phyloP scores from a whole-genome alignment of 495 filamentous ascomycete genomes.

The Penicillium nucicola region DNA sequence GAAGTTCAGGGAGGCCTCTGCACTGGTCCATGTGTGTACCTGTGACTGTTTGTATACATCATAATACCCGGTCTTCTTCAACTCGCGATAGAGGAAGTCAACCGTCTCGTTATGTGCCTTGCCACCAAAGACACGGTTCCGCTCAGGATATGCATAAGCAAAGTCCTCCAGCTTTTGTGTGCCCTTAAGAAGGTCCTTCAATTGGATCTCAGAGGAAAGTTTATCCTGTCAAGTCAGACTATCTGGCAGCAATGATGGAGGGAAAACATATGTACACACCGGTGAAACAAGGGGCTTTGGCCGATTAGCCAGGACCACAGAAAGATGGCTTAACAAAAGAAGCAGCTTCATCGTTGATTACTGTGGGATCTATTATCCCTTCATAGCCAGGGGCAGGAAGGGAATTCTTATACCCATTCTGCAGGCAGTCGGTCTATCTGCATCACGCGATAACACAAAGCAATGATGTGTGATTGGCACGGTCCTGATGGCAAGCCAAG shows the following conservation, averaged over 20 bases:
- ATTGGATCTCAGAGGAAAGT: constrained; percentile 12
- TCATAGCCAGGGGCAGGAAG: not conserved
- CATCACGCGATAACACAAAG: constrained; percentile 7
- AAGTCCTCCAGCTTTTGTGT: constrained; percentile 41
- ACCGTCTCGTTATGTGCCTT: constrained; percentile 62
- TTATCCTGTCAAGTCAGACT: constrained; percentile 8
- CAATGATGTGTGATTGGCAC: constrained; percentile 1
- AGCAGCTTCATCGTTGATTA: constrained; percentile 14
- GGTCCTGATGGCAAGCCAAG: constrained; percentile 5
- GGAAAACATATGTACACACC: constrained; percentile 5
- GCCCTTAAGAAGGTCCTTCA: constrained; percentile 33
- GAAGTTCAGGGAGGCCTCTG: constrained; percentile 24
- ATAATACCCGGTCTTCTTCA: constrained; percentile 55
- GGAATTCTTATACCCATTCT: constrained; percentile 4
- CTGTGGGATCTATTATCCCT: not conserved
- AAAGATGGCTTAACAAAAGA: not conserved
- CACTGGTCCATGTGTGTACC: constrained; percentile 33
- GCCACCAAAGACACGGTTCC: constrained; percentile 59
- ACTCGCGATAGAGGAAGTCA: constrained; percentile 54
- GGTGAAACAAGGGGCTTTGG: constrained; percentile 12
- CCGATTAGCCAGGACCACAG: constrained; percentile 8
- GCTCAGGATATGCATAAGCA: constrained; percentile 42
- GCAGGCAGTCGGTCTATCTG: not conserved
- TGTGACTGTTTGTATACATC: constrained; percentile 58
- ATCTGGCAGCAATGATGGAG: not conserved